A percentile compares a stretch with the other conserved stretches of the same genome.
phyloP scores from a whole-genome alignment of 1,284 basidiomycete genomes.

The Malassezia vespertilionis region DNA sequence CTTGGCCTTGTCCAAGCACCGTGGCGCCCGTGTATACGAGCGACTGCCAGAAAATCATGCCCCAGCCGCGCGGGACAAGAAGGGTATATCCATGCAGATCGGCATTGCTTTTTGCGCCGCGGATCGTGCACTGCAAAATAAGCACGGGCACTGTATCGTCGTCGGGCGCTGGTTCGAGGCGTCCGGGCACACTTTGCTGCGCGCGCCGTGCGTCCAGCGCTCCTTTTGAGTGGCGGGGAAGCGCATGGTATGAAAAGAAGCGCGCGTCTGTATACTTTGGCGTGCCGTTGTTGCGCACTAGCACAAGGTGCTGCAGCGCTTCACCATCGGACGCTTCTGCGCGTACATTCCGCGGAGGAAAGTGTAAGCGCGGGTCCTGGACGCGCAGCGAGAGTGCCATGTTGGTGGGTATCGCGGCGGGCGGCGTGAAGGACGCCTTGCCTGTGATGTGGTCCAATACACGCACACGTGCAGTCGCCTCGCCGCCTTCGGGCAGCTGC shows the following conservation, averaged over 20 bases:
- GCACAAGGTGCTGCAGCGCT: not conserved
- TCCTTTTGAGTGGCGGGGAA: constrained; percentile 32
- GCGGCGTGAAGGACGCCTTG: no score
- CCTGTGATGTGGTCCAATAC: no score
- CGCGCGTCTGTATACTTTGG: not conserved
- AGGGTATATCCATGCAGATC: constrained; percentile 23
- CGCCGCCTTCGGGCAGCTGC: no score
- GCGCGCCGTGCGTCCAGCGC: constrained; percentile 37
- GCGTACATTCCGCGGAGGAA: constrained; percentile 22
- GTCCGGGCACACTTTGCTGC: not conserved
- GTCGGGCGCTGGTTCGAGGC: not conserved
- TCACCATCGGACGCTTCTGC: not conserved
- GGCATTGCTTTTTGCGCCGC: no score
- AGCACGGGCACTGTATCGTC: constrained; percentile 10
- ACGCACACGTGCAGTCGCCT: no score
- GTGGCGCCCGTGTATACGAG: constrained; percentile 30
- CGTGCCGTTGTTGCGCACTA: not conserved
- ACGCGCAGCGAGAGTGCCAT: constrained; percentile 23
- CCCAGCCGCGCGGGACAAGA: constrained; percentile 43
- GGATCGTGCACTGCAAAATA: no score
- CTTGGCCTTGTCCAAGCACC: constrained; percentile 34
- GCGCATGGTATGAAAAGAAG: not conserved
- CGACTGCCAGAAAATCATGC: constrained; percentile 33
- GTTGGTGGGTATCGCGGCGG: no score
- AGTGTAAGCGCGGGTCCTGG: constrained; percentile 37